Conservation (phyloP, 2,329 filamentous ascomycete species). For the Pseudogymnoascus sp. region DNA sequence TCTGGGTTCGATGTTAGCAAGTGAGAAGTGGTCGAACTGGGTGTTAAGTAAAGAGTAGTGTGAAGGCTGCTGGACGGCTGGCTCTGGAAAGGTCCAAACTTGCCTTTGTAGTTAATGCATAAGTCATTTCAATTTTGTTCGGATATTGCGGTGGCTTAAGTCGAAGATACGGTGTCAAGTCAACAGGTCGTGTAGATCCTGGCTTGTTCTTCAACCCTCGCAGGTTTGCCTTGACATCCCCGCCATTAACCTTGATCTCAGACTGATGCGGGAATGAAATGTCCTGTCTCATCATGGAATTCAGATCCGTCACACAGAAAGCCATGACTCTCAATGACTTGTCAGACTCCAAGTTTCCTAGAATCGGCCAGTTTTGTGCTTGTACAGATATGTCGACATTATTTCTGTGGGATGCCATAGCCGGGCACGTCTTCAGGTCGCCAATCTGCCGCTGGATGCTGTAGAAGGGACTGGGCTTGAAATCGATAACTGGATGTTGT, state of each 20-base stretch:
- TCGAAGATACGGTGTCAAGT: conserved; percentile 73
- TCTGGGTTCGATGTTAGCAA: conserved; percentile 40
- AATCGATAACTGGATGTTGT: conserved; percentile 35
- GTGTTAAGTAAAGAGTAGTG: not conserved
- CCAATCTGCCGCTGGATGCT: conserved; percentile 60
- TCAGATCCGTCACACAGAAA: conserved; percentile 65
- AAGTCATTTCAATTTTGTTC: conserved; percentile 80
- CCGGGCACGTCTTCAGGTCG: conserved; percentile 59
- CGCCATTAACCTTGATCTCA: conserved; percentile 82
- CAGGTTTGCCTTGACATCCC: conserved; percentile 86
- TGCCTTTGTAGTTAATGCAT: conserved; percentile 85
- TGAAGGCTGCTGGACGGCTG: conserved; percentile 15
- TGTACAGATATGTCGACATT: conserved; percentile 51
- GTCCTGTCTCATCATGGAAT: conserved; percentile 56
- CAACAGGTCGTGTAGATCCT: conserved; percentile 85
- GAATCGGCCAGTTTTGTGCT: conserved; percentile 40
- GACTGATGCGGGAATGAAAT: conserved; percentile 88
- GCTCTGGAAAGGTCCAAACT: conserved; percentile 27
- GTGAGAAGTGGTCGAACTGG: not conserved
- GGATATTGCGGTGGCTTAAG: conserved; percentile 59
- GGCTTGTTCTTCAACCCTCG: conserved; percentile 94
- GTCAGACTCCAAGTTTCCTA: conserved; percentile 22
- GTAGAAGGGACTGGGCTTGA: conserved; percentile 83
- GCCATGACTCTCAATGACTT: conserved; percentile 61
- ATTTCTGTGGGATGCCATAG: conserved; percentile 30